phyloP scores from a whole-genome alignment of 208 protist genomes.

The Lotmaria passim region DNA sequence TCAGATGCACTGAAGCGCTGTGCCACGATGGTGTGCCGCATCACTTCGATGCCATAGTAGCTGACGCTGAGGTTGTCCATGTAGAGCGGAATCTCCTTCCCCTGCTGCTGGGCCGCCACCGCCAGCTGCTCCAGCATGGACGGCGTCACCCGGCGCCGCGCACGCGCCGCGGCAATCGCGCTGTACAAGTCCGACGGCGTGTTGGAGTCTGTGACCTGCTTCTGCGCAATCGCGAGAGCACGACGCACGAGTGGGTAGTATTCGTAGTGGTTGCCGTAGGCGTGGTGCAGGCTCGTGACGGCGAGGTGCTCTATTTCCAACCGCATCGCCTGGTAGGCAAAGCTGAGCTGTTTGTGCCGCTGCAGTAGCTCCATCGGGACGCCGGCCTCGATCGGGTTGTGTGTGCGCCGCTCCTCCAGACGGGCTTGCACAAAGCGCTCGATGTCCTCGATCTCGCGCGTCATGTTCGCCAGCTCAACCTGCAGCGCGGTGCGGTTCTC shows the following conservation, averaged over 20 bases:
- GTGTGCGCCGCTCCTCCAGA: conserved; percentile 32
- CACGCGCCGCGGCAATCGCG: conserved; percentile 5
- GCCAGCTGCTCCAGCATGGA: conserved; percentile 14
- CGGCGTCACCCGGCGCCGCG: conserved; percentile 10
- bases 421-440: conserved; percentile 32
- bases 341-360: conserved; percentile 29
- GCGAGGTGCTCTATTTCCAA: conserved; percentile 40
- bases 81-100: conserved; percentile 20
- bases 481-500: conserved; percentile 35
- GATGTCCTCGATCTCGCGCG: conserved; percentile 26
- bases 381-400: conserved; percentile 48
- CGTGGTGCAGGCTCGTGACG: conserved; percentile 42
- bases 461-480: conserved; percentile 31
- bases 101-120: conserved; percentile 6
- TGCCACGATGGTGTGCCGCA: conserved; percentile 36
- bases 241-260: conserved; percentile 58
- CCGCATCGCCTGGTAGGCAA: conserved; percentile 11
- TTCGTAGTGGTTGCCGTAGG: conserved; percentile 76
- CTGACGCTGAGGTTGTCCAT: conserved; percentile 60
- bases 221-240: conserved; percentile 7
- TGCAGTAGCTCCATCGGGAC: conserved; percentile 49
- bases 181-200: conserved; percentile 7
- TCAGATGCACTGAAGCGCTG: conserved; percentile 35
- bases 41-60: conserved; percentile 35
- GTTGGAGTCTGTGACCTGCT: conserved; percentile 26